These are phyloP conservation scores for Arctostaphylos glauca DNA, from an alignment of 148 eudicot species.

Conservation along the genomic window DNA sequence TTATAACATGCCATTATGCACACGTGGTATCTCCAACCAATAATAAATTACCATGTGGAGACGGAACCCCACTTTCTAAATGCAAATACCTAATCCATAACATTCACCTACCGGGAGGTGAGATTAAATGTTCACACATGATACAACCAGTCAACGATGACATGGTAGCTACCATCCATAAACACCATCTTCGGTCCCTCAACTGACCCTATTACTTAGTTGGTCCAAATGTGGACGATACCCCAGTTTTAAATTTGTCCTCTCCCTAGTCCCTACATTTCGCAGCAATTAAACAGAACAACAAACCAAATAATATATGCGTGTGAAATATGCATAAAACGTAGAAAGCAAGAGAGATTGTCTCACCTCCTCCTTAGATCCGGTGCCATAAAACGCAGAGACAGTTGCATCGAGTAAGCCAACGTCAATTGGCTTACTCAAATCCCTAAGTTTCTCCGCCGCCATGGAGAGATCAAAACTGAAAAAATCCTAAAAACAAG, in stretches of 20 bases:
- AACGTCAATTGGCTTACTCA: constrained; percentile 93
- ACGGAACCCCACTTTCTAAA: neutral
- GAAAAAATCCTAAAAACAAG: constrained; percentile 25
- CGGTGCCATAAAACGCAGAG: constrained; percentile 93
- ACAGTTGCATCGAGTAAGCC: constrained; percentile 88
- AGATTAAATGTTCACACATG: neutral
- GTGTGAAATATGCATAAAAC: neutral
- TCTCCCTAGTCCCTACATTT: neutral
- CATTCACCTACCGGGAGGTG: neutral
- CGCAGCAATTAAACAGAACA: neutral
- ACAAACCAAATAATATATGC: neutral
- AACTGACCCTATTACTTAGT: neutral
- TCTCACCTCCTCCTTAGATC: constrained; percentile 86
- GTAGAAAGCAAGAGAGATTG: neutral
- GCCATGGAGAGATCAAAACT: constrained; percentile 50
- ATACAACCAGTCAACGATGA: neutral
- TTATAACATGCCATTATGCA: neutral
- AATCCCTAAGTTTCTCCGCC: constrained; percentile 88
- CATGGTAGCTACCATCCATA: neutral
- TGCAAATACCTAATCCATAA: neutral
- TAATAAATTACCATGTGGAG: neutral
- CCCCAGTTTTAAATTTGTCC: too few relatives aligned
- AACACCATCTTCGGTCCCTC: neutral
- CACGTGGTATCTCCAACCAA: neutral
- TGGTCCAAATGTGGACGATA: neutral